Evolutionary conservation across 352 stramenopile genomes (phyloP).

Genomic region (Phytophthora uliginosa): DNA sequence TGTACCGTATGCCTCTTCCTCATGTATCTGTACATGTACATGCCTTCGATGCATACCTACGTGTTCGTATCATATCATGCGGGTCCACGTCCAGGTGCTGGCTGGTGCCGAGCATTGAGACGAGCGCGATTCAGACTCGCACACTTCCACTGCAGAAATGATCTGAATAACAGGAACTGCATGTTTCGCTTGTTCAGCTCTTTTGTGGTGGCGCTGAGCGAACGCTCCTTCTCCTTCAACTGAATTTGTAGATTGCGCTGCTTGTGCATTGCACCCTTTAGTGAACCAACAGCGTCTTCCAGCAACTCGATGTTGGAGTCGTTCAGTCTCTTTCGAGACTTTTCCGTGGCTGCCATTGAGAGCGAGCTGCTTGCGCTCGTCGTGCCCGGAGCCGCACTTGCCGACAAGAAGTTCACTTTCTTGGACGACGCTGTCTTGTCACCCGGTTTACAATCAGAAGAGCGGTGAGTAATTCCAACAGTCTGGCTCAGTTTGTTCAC

Average conservation of each 20-base stretch:
- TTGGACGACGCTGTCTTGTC: background rate
- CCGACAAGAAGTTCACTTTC: constrained; percentile 25
- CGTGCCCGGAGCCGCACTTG: constrained; percentile 24
- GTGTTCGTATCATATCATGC: background rate
- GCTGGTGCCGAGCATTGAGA: constrained; percentile 6
- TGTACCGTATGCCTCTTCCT: too few species aligned
- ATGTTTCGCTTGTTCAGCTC: constrained; percentile 36
- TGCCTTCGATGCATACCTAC: background rate
- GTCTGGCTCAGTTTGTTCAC: constrained; percentile 25
- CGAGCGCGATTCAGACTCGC: constrained; percentile 18
- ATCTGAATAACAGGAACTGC: constrained; percentile 50
- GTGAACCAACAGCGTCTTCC: constrained; percentile 51
- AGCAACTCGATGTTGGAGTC: constrained; percentile 50
- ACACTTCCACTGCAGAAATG: constrained; percentile 59
- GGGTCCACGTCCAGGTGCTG: background rate
- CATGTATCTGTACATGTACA: background rate
- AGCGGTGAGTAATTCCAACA: background rate
- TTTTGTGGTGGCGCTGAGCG: constrained; percentile 27
- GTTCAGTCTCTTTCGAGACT: constrained; percentile 34
- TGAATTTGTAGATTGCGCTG: constrained; percentile 38
- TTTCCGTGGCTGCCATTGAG: constrained; percentile 7
- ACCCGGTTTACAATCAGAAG: background rate
- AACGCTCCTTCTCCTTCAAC: constrained; percentile 37
- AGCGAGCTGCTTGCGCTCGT: constrained; percentile 12
- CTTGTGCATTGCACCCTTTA: constrained; percentile 50